phyloP scores from a whole-genome alignment of 345 rosid species.

The Eucalyptus lansdowneana region DNA sequence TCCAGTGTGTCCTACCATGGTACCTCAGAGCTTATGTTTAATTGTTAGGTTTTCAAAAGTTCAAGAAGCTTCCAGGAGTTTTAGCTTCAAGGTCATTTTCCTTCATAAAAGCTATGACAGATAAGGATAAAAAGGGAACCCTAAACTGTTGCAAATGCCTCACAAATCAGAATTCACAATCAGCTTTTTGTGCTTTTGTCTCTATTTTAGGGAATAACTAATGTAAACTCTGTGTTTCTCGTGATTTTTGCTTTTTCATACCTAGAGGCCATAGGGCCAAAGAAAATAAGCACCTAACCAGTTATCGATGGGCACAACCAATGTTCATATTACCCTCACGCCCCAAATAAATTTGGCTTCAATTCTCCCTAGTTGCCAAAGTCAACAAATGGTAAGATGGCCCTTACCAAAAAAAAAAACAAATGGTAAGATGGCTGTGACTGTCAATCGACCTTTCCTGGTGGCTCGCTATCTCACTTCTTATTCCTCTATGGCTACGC shows the following conservation, averaged over 20 bases:
- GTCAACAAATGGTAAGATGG: too few species aligned
- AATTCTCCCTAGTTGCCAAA: neutral
- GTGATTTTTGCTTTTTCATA: neutral
- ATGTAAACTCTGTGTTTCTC: neutral
- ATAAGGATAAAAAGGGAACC: too few species aligned
- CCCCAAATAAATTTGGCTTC: neutral
- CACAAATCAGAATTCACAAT: too few species aligned
- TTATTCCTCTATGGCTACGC: too few species aligned
- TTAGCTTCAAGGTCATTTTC: too few species aligned
- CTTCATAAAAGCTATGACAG: too few species aligned
- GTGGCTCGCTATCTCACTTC: too few species aligned
- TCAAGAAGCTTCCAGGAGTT: too few species aligned
- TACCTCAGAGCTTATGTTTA: neutral
- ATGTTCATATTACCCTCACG: neutral
- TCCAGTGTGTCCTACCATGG: neutral
- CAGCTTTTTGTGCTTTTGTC: neutral
- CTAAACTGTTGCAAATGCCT: too few species aligned
- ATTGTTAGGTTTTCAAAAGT: too few species aligned
- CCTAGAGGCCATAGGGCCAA: fast-evolving
- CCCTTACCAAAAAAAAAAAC: too few species aligned
- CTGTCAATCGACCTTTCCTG: too few species aligned
- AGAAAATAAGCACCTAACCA: neutral
- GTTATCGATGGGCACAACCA: neutral
- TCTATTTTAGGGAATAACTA: neutral
- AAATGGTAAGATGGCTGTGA: fast-evolving